These are phyloP conservation scores for Aspergillus ostianus DNA, from an alignment of 495 filamentous ascomycete genomes.

Conservation along the genomic window DNA sequence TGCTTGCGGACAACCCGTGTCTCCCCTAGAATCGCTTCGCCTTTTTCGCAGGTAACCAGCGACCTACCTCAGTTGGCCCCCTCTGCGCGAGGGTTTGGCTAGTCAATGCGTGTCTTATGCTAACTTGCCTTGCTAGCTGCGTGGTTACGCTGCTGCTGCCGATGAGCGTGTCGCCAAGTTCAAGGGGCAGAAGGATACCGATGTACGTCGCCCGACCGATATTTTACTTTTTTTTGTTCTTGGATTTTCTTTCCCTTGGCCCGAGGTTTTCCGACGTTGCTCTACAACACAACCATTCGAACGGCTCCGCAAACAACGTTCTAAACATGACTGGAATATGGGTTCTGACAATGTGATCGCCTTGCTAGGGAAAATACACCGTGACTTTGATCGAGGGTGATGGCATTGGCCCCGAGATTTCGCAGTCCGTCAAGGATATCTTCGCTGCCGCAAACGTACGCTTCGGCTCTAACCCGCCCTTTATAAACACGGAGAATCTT, in stretches of 20 bases:
- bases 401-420: slow-evolving; percentile 96
- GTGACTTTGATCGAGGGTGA: slow-evolving; percentile 98
- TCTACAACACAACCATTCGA: neutral
- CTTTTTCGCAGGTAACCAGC: slow-evolving; percentile 51
- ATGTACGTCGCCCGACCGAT: slow-evolving; percentile 57
- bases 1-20: slow-evolving; percentile 52
- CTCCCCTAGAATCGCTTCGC: slow-evolving; percentile 45
- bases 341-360: slow-evolving; percentile 10
- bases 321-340: neutral
- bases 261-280: slow-evolving; percentile 22
- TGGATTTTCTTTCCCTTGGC: slow-evolving; percentile 17
- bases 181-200: slow-evolving; percentile 79
- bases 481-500: neutral
- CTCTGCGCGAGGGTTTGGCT: neutral
- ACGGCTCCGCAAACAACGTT: neutral
- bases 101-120: slow-evolving; percentile 16
- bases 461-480: slow-evolving; percentile 9
- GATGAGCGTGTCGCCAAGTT: slow-evolving; percentile 87
- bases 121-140: slow-evolving; percentile 38
- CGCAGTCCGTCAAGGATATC: slow-evolving; percentile 96
- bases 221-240: slow-evolving; percentile 20
- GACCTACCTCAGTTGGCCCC: slow-evolving; percentile 11
- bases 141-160: slow-evolving; percentile 50
- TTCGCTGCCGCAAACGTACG: slow-evolving; percentile 89
- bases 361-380: slow-evolving; percentile 79